Conservation (phyloP, 257 asterid species). For the Echites panduratus region DNA sequence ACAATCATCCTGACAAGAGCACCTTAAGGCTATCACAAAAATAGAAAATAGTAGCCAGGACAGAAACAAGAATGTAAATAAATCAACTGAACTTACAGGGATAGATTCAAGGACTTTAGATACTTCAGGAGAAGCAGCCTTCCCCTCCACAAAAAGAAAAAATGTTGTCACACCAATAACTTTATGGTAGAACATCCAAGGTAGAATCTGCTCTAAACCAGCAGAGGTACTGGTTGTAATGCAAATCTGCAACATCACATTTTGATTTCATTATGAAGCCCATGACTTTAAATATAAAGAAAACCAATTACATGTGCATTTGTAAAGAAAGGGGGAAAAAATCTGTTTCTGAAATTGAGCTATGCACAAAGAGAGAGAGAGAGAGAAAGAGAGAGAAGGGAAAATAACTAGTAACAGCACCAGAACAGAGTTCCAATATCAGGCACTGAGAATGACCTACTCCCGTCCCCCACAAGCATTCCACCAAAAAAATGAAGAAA, state of each 20-base stretch:
- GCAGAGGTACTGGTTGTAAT: conserved; percentile 57
- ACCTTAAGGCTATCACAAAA: background rate
- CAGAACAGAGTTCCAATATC: background rate
- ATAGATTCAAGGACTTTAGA: conserved; percentile 47
- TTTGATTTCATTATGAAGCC: background rate
- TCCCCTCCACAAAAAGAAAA: conserved; percentile 62
- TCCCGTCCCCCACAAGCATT: too few relatives aligned
- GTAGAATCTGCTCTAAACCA: conserved; percentile 56
- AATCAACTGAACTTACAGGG: conserved; percentile 38
- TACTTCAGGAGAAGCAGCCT: conserved; percentile 37
- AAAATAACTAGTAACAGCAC: background rate
- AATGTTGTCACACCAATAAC: conserved; percentile 48
- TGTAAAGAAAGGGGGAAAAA: too few relatives aligned
- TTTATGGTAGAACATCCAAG: conserved; percentile 75
- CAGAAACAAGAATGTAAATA: background rate
- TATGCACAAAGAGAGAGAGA: background rate
- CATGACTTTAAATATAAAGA: background rate
- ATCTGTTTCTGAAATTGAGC: background rate
- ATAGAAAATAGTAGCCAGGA: background rate
- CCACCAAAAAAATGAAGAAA: too few relatives aligned
- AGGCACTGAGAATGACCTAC: background rate
- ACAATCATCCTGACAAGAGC: background rate
- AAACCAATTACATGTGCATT: conserved; percentile 4
- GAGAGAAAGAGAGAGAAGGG: background rate
- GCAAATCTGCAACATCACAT: conserved; percentile 43